These are phyloP conservation scores for Aspergillus cejpii DNA, from an alignment of 2,329 filamentous ascomycete species.

Conservation along the genomic window DNA sequence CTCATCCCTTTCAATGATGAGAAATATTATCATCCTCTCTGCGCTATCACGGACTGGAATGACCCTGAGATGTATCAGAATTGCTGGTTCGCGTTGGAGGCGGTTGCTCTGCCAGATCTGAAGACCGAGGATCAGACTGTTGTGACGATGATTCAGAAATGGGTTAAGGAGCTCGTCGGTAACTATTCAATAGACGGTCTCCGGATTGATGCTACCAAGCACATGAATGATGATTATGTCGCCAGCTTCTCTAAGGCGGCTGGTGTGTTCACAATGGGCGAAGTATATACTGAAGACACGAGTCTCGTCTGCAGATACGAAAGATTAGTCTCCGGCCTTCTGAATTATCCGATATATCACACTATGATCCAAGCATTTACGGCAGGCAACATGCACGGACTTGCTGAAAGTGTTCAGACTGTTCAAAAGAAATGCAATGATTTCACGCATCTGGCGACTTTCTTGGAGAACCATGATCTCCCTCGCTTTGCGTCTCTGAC, in stretches of 20 bases:
- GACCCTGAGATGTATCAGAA: slow-evolving; percentile 25
- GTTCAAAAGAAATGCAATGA: slow-evolving; percentile 33
- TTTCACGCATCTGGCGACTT: slow-evolving; percentile 45
- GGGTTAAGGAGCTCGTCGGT: slow-evolving; percentile 36
- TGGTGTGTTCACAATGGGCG: slow-evolving; percentile 43
- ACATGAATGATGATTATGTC: slow-evolving; percentile 42
- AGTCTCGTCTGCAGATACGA: slow-evolving; percentile 39
- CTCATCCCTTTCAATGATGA: slow-evolving; percentile 18
- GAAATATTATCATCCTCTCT: slow-evolving; percentile 17
- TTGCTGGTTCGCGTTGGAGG: slow-evolving; percentile 37
- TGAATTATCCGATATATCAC: slow-evolving; percentile 42
- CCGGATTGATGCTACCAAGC: slow-evolving; percentile 46
- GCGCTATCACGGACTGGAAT: slow-evolving; percentile 14
- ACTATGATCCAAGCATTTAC: slow-evolving; percentile 31
- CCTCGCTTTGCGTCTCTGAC: slow-evolving; percentile 48
- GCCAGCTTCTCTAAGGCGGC: slow-evolving; percentile 28
- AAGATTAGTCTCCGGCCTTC: slow-evolving; percentile 37
- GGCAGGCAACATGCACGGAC: slow-evolving; percentile 22
- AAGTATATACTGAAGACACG: slow-evolving; percentile 36
- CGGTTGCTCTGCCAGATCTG: slow-evolving; percentile 45
- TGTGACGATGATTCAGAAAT: slow-evolving; percentile 33
- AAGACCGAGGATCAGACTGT: slow-evolving; percentile 41
- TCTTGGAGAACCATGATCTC: slow-evolving; percentile 56
- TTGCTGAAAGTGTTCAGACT: slow-evolving; percentile 20
- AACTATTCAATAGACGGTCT: slow-evolving; percentile 47